These are phyloP conservation scores for Fusarium compactum DNA, from an alignment of 2,329 filamentous ascomycete genomes.

Conservation along the genomic window DNA sequence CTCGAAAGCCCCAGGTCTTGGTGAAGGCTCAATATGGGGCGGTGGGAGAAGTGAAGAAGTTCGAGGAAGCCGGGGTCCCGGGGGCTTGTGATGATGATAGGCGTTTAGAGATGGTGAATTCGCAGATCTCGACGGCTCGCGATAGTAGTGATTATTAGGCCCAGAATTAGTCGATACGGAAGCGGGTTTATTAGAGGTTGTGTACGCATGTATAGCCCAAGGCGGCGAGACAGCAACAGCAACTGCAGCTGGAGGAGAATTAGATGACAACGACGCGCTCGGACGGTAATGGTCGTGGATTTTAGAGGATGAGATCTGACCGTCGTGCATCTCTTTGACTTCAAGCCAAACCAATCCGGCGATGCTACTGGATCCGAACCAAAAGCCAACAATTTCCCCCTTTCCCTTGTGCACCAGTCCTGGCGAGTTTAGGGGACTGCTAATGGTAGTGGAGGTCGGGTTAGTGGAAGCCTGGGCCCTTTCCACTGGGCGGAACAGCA, in stretches of 20 bases:
- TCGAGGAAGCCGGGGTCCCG: conserved; percentile 54
- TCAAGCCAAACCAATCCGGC: conserved; percentile 31
- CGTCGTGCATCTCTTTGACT: conserved; percentile 46
- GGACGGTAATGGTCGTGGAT: conserved; percentile 28
- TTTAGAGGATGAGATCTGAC: conserved; percentile 38
- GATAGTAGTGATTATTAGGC: conserved; percentile 31
- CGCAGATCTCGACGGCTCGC: conserved; percentile 34
- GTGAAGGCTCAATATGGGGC: conserved; percentile 48
- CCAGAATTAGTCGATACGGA: conserved; percentile 39
- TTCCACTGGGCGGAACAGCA: conserved; percentile 20
- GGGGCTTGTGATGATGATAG: conserved; percentile 46
- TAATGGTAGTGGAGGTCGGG: conserved; percentile 23
- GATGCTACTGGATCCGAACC: conserved; percentile 40
- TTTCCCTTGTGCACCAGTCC: conserved; percentile 39
- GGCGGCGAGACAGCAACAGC: conserved; percentile 42
- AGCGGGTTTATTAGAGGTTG: conserved; percentile 18
- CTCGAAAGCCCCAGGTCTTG: conserved; percentile 30
- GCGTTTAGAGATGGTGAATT: conserved; percentile 37
- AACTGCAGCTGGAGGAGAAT: conserved; percentile 14
- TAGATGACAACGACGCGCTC: conserved; percentile 38
- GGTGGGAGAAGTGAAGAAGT: conserved; percentile 60
- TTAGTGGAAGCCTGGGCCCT: conserved; percentile 39
- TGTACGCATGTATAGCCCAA: conserved; percentile 36
- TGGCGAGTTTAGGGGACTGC: conserved; percentile 37
- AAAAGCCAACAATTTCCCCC: conserved; percentile 45